These are phyloP conservation scores for Paramecium sexaurelia DNA, from an alignment of 73 alveolate species.

Conservation along the genomic window DNA sequence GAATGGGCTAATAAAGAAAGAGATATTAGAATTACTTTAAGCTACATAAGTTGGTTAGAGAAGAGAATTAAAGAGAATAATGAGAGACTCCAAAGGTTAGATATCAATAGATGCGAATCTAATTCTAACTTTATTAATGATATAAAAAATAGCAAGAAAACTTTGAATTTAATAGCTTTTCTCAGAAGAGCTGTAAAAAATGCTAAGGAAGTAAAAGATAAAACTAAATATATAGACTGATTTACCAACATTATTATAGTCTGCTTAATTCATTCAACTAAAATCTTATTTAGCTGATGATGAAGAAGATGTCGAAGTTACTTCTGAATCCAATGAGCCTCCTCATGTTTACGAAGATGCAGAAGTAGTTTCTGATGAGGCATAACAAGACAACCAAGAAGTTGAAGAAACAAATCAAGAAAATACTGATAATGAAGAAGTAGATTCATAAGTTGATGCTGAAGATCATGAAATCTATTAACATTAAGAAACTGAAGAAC, in stretches of 20 bases:
- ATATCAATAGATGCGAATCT: conserved; percentile 54
- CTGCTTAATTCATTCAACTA: conserved; percentile 26
- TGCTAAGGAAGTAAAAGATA: conserved; percentile 26
- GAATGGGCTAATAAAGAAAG: conserved; percentile 45
- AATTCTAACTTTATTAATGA: conserved; percentile 46
- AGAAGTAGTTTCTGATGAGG: not conserved
- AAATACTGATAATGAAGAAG: not conserved
- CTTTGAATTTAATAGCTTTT: not conserved
- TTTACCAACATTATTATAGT: conserved; percentile 19
- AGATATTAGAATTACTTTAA: conserved; percentile 49
- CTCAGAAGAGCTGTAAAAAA: conserved; percentile 43
- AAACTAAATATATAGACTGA: not conserved
- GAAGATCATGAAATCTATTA: conserved; percentile 21
- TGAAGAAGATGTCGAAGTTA: not conserved
- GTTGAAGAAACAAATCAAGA: not conserved
- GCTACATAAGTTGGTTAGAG: conserved; percentile 49
- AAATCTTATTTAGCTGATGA: conserved; percentile 40
- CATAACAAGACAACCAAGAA: not conserved
- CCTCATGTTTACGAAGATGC: conserved; percentile 28
- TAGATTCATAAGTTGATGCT: not conserved
- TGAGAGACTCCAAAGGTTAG: conserved; percentile 1
- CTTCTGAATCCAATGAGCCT: not conserved
- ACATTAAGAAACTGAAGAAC: not conserved
- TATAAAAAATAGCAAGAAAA: conserved; percentile 33
- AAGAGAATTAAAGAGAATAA: conserved; percentile 54